A percentile compares a stretch with the other conserved stretches of the same genome.
phyloP scores from a whole-genome alignment of 805 yeast species.

The Wickerhamomyces chambardii region DNA sequence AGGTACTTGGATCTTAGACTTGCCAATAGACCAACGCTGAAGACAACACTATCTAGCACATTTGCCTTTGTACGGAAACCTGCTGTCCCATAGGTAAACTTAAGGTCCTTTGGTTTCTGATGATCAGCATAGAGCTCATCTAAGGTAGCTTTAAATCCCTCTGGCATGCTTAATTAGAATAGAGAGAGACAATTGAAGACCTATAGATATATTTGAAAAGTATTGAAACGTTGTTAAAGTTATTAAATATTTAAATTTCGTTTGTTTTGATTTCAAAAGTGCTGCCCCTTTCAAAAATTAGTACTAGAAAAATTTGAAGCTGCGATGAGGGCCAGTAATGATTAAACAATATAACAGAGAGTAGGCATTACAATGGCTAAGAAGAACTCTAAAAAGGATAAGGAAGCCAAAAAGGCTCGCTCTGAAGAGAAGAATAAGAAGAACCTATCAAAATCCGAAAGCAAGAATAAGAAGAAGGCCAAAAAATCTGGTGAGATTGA shows the following conservation, averaged over 20 bases:
- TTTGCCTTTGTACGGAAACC: constrained; percentile 80
- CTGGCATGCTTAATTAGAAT: background rate
- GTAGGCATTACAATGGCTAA: constrained; percentile 59
- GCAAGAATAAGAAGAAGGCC: constrained; percentile 65
- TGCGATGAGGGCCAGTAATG: background rate
- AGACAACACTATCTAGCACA: constrained; percentile 71
- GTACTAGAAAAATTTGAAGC: too few relatives aligned
- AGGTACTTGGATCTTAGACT: constrained; percentile 68
- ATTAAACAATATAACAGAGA: background rate
- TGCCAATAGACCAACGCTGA: constrained; percentile 78
- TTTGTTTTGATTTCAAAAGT: too few relatives aligned
- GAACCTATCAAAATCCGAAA: constrained; percentile 62
- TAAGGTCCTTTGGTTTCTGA: constrained; percentile 31
- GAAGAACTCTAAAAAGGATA: constrained; percentile 70
- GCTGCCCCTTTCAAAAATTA: too few relatives aligned
- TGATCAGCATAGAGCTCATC: constrained; percentile 8
- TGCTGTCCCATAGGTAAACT: constrained; percentile 87
- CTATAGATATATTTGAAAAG: too few relatives aligned
- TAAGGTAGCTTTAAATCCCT: constrained; percentile 5
- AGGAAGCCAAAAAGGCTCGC: constrained; percentile 87
- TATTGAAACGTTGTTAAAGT: too few relatives aligned
- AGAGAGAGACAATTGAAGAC: too few relatives aligned
- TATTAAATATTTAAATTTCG: too few relatives aligned
- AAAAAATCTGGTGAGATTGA: constrained; percentile 73
- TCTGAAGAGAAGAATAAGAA: constrained; percentile 77